A percentile compares a stretch with the other conserved stretches of the same genome.
phyloP scores from a whole-genome alignment of 805 yeast species.

The Metschnikowia similis region DNA sequence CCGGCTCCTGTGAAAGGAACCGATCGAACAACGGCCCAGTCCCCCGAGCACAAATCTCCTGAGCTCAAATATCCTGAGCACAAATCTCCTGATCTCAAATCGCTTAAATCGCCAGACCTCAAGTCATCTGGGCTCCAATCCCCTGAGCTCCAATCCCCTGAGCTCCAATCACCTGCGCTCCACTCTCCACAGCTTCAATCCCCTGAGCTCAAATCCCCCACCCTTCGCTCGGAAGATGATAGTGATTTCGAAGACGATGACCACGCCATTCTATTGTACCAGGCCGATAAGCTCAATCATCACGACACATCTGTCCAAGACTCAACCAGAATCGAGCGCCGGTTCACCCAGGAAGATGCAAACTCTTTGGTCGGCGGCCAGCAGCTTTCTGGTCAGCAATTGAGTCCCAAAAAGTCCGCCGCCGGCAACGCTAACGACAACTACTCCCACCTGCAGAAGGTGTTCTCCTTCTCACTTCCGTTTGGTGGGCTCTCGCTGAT shows the following conservation, averaged over 20 bases:
- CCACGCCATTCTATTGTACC: not conserved
- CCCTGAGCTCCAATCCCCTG: no score
- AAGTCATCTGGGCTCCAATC: no score
- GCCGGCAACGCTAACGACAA: not conserved
- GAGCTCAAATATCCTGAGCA: no score
- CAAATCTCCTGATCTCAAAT: no score
- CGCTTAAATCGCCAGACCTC: no score
- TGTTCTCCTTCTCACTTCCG: constrained; percentile 57
- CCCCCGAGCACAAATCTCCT: not conserved
- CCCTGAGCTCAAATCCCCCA: not conserved
- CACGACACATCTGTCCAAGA: not conserved
- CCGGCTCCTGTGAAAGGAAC: constrained; percentile 2
- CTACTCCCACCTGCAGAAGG: constrained; percentile 25
- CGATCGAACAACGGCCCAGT: not conserved
- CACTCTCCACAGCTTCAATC: no score
- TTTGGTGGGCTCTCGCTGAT: constrained; percentile 43
- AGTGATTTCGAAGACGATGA: constrained; percentile 1
- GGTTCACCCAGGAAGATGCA: constrained; percentile 30
- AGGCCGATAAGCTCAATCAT: not conserved
- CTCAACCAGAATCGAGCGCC: constrained; percentile 7
- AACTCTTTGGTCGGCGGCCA: constrained; percentile 50
- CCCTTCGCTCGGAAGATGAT: constrained; percentile 1
- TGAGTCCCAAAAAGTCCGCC: constrained; percentile 1
- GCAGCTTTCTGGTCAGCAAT: constrained; percentile 16
- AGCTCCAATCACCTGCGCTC: no score